These are phyloP conservation scores for Datura wrightii DNA, from an alignment of 257 asterid genomes.

Conservation along the genomic window DNA sequence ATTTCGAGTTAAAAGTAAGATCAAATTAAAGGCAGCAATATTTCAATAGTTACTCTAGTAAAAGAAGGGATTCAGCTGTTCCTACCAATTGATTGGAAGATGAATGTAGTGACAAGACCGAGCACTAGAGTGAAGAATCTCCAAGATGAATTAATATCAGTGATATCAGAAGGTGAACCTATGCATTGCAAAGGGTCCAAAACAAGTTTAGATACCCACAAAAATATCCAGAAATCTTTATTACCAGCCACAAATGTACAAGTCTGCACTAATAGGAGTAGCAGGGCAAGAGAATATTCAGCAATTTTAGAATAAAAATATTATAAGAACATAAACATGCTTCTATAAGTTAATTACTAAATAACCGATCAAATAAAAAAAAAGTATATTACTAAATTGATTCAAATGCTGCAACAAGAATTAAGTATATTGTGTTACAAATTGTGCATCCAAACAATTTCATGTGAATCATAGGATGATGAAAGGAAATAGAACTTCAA, in stretches of 20 bases:
- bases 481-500: not conserved
- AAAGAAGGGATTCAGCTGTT: not conserved
- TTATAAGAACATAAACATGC: slow-evolving; percentile 24
- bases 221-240: not conserved
- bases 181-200: slow-evolving; percentile 46
- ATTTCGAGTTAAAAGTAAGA: not conserved
- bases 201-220: slow-evolving; percentile 41
- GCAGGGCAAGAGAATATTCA: not conserved
- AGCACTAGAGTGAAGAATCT: slow-evolving; percentile 71
- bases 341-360: not conserved
- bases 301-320: not conserved
- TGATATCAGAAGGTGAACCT: slow-evolving; percentile 49
- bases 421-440: not conserved
- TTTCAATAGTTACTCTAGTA: not conserved
- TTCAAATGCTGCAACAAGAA: not conserved
- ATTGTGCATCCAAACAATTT: not conserved
- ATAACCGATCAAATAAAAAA: not conserved
- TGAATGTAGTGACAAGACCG: slow-evolving; percentile 60
- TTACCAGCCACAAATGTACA: not conserved
- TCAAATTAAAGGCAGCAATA: not conserved
- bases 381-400: not conserved
- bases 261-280: not conserved
- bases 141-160: slow-evolving; percentile 55
- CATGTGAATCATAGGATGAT: not conserved
- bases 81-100: slow-evolving; percentile 74